A percentile compares a stretch with the other conserved stretches of the same genome.
Evolutionary conservation across 192 early-diverging fungal species (phyloP).

Genomic region (Allomyces javanicus): DNA sequence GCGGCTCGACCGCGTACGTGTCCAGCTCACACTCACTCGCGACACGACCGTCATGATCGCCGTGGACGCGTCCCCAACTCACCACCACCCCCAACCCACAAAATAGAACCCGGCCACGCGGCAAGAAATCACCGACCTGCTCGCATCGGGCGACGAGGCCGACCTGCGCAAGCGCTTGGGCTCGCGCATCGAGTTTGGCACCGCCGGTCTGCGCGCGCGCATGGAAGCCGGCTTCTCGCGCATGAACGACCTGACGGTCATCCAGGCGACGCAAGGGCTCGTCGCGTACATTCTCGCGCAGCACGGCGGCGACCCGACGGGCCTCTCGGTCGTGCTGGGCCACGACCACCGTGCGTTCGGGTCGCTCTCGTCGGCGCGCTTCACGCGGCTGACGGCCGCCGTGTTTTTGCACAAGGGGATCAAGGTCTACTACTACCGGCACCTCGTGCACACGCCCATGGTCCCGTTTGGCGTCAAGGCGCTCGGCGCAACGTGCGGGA

Average conservation of each 20-base stretch:
- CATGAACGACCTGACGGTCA: slow-evolving; percentile 84
- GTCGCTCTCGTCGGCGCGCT: slow-evolving; percentile 39
- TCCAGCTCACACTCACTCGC: not conserved
- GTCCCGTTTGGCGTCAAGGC: slow-evolving; percentile 72
- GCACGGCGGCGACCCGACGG: slow-evolving; percentile 28
- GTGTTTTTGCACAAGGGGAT: slow-evolving; percentile 60
- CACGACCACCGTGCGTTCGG: slow-evolving; percentile 70
- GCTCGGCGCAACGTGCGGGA: slow-evolving; percentile 50
- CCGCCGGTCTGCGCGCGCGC: slow-evolving; percentile 68
- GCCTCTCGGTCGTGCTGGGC: slow-evolving; percentile 72
- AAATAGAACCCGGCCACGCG: slow-evolving; percentile 38
- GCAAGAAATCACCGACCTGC: slow-evolving; percentile 28
- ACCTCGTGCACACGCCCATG: slow-evolving; percentile 65
- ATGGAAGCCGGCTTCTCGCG: slow-evolving; percentile 87
- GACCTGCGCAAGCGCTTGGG: slow-evolving; percentile 35
- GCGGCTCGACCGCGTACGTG: not conserved
- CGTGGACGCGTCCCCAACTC: not conserved
- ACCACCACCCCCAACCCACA: not conserved
- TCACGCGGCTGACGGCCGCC: slow-evolving; percentile 64
- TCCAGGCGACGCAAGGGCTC: slow-evolving; percentile 79
- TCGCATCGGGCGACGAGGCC: slow-evolving; percentile 18
- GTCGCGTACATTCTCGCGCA: slow-evolving; percentile 37
- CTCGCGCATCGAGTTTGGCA: slow-evolving; percentile 61
- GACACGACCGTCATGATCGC: too few species aligned
- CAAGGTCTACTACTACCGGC: slow-evolving; percentile 54